Base-by-base conservation (phyloP, 2,329 filamentous ascomycete species). In the Emergomyces pasteurianus region DNA sequence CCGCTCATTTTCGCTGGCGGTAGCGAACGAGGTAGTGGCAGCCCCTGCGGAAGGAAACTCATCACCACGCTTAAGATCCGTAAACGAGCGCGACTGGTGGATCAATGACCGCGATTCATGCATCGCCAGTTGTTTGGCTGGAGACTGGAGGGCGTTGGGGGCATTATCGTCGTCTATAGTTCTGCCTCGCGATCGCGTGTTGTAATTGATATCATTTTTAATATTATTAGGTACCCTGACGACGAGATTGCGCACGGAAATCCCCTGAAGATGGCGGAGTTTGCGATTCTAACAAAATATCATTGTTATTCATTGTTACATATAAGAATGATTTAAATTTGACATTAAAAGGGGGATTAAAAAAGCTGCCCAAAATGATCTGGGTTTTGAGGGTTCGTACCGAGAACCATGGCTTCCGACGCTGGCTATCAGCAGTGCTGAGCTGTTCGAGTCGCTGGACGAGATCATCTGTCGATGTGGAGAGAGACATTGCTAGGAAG, bases 181-280 rank as follows among this genome's bases (percentile, higher is more conserved):
- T 73, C 81, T 82, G 16, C 79, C 77, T 58, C 79, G 79, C 43
- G 71, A 65, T 62, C 81, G 77, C 68, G 58, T 9, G 18, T 34
- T 31, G 28, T 2, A 10, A 52, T 52, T 31, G 21, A 9, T 46
- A 52, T n/a, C 21, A 46, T 46, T n/a, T 3, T 7, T 46, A 52
- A 34, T 61, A 21, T 43, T 61, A 21, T 43, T 77, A 77, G 65
- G 78, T 77, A 62, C 77, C 18, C 14, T 79, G 66, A 96, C 86
- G 63, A 85, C 86, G 50, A 96, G 79, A 73, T 96, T 96, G 61
- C 92, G 89, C 58, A 96, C 78, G 60, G 89, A 92, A 67, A 97
- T 84, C 66, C 90, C 90, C 68, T 89, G 86, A 4, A 96, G 82
- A 78, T 96, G 92, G 60, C 92, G 86, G 59, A 97, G 80, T 73